Evolutionary conservation across 2,329 filamentous ascomycete genomes (phyloP), one percentile per base, ranked within the genome.

Genomic region (Pestalotiopsis sp.): DNA sequence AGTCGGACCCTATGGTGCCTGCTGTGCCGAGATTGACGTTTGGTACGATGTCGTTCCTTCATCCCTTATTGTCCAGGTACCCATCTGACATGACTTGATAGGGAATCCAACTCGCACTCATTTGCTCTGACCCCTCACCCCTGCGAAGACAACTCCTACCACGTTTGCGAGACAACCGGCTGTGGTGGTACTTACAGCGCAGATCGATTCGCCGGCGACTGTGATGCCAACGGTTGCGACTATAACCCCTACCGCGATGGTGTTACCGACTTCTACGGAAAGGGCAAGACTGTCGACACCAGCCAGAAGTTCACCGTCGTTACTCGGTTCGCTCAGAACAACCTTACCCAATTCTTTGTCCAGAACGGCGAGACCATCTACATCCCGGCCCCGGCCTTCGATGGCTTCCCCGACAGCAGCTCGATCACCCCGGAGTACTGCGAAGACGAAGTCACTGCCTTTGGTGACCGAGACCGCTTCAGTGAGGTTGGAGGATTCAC

Each of bases 181-280:
- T 88, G 85, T 71, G 86, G 86, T 71, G 87, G 83, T 69, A 81
- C 82, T 36, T 85, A 83, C 71, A 81, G 79, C 3, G 75, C 77
- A 63, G 80, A 85, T 75, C 87, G 88, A 73, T 90, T 90, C 76
- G 79, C 77, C 49, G 88, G 88, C 69, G 80, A 87, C 68, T 91
- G 90, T 77, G 90, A 91, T 77, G 85, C 88, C 73, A 87, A 90
- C 74, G 89, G 89, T 52, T 92, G 90, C 73, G 89, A 91, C 77
- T 91, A 88, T 84, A 90, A 90, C 83, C 81, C 86, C n/a, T 91
- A 86, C 85, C 87, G 89, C 75, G 84, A 89, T 82, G 90, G 89
- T 68, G 84, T 87, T 77, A 80, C 80, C 39, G 80, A 82, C 78
- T 91, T 90, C 83, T 91, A 87, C 80, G 89, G 89, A 67, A 80